phyloP scores from a whole-genome alignment of 306 rosid genomes.

The Vigna unguiculata region DNA sequence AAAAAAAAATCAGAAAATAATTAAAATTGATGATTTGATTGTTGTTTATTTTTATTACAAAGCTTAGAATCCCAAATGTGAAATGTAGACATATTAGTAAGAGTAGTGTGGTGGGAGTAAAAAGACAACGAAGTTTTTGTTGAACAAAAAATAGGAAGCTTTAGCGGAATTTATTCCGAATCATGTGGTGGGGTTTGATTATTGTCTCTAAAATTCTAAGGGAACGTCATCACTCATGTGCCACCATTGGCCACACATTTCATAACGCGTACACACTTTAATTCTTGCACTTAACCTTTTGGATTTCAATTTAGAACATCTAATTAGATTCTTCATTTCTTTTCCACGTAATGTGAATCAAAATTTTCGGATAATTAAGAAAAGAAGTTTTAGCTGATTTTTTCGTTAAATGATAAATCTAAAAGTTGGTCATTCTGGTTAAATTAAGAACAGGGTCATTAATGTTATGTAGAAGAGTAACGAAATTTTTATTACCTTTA shows the following conservation, averaged over 20 bases:
- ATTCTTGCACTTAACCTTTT: conserved; percentile 29
- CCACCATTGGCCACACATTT: not conserved
- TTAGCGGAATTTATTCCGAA: conserved; percentile 52
- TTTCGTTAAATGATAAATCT: too few species aligned
- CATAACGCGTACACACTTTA: conserved; percentile 6
- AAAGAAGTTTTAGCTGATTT: not conserved
- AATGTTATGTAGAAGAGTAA: too few species aligned
- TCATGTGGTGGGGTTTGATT: conserved; percentile 36
- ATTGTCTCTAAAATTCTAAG: not conserved
- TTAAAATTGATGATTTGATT: too few species aligned
- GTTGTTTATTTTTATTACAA: not conserved
- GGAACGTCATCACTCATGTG: conserved; percentile 18
- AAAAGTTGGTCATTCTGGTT: too few species aligned
- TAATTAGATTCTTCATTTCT: not conserved
- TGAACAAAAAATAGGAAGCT: conserved; percentile 17
- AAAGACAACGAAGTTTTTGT: not conserved
- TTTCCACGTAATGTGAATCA: not conserved
- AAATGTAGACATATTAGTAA: not conserved
- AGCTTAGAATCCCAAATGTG: not conserved
- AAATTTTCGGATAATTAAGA: not conserved
- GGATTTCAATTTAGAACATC: not conserved
- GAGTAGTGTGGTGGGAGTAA: not conserved
- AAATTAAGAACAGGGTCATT: too few species aligned
- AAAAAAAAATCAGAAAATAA: too few species aligned
- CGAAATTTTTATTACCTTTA: too few species aligned